Evolutionary conservation across 169 alveolate genomes (phyloP), one percentile per base, ranked within the genome.

Genomic region (Cryptosporidium canis): DNA sequence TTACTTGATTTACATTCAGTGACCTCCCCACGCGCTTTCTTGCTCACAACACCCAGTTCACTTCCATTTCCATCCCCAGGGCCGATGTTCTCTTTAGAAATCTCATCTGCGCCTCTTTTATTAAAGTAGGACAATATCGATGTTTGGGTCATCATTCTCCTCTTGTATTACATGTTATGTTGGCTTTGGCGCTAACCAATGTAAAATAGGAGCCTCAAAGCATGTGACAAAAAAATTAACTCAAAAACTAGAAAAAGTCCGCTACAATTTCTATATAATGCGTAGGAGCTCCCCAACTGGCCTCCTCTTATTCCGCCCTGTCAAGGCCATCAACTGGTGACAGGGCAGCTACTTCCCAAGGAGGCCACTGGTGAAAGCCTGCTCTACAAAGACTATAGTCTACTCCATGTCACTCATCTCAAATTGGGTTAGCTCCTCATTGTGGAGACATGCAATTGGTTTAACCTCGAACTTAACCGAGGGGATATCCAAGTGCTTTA

Each of bases 401-500:
- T 68, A 43, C 47, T 70, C 84, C 45, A 35, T 29, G 24, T 35
- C 68, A 27, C 5, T 12, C 14, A 31, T 35, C 11, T 51, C 84
- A 6, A 48, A 33, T 1, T 51, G 18, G 12, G 67, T 70, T n/a
- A 77, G 7, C 21, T 58, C 61, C 16, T 35, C 66, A n/a, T 77
- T 55, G 55, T 77, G 66, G 3, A 55, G 72, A 2, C 21, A 58
- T 31, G 87, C 87, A 39, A 58, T 61, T 27, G 63, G 58, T 5
- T 58, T 77, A 27, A 77, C 43, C 24, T 77, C 87, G 41, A 77
- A 77, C 63, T 77, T 77, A 11, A 77, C 87, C 5, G 87, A 27
- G 0, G 72, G 87, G 11, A 77, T 77, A 0, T 39, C 71, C 4
- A 77, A 31, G 37, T 77, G 66, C 51, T 55, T 77, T 11, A 77